phyloP scores from a whole-genome alignment of 306 rosid genomes.

The Rubus parviflorus region DNA sequence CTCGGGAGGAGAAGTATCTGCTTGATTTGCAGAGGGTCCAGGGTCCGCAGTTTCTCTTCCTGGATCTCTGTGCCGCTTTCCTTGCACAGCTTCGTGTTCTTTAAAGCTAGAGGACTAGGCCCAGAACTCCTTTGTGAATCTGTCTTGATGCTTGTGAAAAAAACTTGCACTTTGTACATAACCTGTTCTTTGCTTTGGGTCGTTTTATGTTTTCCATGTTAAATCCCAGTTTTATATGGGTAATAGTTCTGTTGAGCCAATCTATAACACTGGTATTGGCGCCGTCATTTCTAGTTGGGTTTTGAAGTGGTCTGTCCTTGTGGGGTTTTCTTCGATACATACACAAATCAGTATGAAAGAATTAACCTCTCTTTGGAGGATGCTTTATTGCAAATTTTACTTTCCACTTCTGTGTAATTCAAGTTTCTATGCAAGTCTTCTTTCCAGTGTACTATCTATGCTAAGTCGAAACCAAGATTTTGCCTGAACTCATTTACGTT shows the following conservation, averaged over 20 bases:
- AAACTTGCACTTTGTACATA: constrained; percentile 41
- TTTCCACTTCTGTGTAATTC: background rate
- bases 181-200: constrained; percentile 24
- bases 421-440: background rate
- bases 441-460: background rate
- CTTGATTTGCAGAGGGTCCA: constrained; percentile 91
- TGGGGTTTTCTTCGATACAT: constrained; percentile 22
- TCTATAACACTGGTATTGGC: constrained; percentile 25
- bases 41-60: constrained; percentile 92
- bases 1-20: constrained; percentile 84
- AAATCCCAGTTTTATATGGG: constrained; percentile 43
- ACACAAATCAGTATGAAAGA: constrained; percentile 12
- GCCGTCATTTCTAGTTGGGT: constrained; percentile 21
- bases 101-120: constrained; percentile 30
- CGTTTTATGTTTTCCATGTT: constrained; percentile 9
- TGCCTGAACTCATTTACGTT: background rate
- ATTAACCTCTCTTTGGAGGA: background rate
- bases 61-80: constrained; percentile 94
- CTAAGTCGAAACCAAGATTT: background rate
- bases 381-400: background rate
- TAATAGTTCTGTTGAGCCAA: constrained; percentile 41
- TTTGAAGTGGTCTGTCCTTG: constrained; percentile 12
- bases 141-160: constrained; percentile 36
- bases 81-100: constrained; percentile 82
- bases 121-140: constrained; percentile 31